Percentiles rank a stretch among this genome's conserved stretches.
These are phyloP conservation scores for Lyophyllum semitale DNA, from an alignment of 768 basidiomycete species.

Conservation along the genomic window DNA sequence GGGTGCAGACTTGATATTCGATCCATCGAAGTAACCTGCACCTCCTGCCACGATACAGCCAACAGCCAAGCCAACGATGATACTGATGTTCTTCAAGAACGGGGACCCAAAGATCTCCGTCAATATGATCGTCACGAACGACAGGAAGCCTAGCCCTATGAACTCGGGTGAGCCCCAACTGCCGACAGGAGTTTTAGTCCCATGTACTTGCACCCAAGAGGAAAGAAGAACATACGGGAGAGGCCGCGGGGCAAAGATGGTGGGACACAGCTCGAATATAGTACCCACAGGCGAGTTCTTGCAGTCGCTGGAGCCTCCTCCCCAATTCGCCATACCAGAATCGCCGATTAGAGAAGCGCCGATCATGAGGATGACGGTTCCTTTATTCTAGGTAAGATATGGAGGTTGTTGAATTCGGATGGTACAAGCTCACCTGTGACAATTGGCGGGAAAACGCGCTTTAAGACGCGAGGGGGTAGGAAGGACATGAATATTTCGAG, in stretches of 20 bases:
- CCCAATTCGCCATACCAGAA: slow-evolving; percentile 82
- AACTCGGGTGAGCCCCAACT: slow-evolving; percentile 84
- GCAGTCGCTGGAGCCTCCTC: slow-evolving; percentile 80
- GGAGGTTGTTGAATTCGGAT: background rate
- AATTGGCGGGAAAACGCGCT: slow-evolving; percentile 76
- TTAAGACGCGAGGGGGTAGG: slow-evolving; percentile 61
- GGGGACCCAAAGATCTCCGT: slow-evolving; percentile 85
- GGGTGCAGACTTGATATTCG: slow-evolving; percentile 66
- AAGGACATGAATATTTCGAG: slow-evolving; percentile 82
- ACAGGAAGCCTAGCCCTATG: slow-evolving; percentile 86
- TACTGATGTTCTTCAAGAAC: slow-evolving; percentile 79
- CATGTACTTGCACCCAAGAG: background rate
- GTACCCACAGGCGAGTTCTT: slow-evolving; percentile 58
- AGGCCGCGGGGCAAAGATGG: slow-evolving; percentile 67
- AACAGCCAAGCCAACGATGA: slow-evolving; percentile 73
- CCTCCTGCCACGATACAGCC: slow-evolving; percentile 84
- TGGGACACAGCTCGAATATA: slow-evolving; percentile 73
- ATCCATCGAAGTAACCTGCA: slow-evolving; percentile 73
- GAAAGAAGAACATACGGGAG: slow-evolving; percentile 45
- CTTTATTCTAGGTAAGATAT: slow-evolving; percentile 31
- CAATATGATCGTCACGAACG: slow-evolving; percentile 74
- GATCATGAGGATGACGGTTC: slow-evolving; percentile 80
- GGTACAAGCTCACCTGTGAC: slow-evolving; percentile 59
- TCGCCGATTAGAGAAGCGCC: slow-evolving; percentile 75
- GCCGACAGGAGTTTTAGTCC: background rate